Evolutionary conservation across 2,329 filamentous ascomycete species (phyloP).

Genomic region (Apiospora hydei): DNA sequence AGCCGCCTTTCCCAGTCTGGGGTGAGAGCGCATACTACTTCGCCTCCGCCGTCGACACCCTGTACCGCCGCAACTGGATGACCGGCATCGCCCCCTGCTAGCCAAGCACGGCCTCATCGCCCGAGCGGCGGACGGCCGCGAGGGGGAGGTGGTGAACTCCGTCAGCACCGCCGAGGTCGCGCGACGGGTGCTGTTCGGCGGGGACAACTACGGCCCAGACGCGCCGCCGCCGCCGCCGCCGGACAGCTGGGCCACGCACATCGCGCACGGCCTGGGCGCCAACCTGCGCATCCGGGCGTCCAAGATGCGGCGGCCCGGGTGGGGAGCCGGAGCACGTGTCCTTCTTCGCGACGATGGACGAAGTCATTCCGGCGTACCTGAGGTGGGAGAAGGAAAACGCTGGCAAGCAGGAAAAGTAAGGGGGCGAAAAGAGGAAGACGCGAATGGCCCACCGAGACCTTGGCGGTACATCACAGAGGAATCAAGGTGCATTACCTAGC

Average conservation of each 20-base stretch:
- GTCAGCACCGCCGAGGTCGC: constrained; percentile 30
- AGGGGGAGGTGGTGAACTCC: constrained; percentile 27
- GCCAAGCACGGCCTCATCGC: constrained; percentile 29
- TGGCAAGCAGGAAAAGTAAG: not conserved
- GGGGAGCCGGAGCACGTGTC: constrained; percentile 28
- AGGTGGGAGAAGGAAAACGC: constrained; percentile 18
- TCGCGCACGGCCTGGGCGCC: constrained; percentile 31
- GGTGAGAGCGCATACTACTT: constrained; percentile 33
- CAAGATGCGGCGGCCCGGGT: constrained; percentile 30
- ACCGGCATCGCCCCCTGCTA: constrained; percentile 26
- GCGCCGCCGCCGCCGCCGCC: constrained; percentile 30
- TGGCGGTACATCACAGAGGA: not conserved
- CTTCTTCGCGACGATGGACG: constrained; percentile 11
- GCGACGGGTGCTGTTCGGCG: constrained; percentile 29
- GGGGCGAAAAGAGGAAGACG: not conserved
- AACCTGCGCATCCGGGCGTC: constrained; percentile 31
- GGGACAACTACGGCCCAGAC: constrained; percentile 30
- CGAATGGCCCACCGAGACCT: not conserved
- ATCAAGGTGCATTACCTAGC: not conserved
- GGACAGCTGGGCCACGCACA: constrained; percentile 33
- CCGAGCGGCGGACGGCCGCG: too few species aligned
- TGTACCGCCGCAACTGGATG: constrained; percentile 30
- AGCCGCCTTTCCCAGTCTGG: constrained; percentile 15
- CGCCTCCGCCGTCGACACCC: constrained; percentile 25
- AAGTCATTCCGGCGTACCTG: constrained; percentile 21